A percentile compares a stretch with the other conserved stretches of the same genome.
Conservation (phyloP, 2,329 filamentous ascomycete species). For the Monosporascus sp. region DNA sequence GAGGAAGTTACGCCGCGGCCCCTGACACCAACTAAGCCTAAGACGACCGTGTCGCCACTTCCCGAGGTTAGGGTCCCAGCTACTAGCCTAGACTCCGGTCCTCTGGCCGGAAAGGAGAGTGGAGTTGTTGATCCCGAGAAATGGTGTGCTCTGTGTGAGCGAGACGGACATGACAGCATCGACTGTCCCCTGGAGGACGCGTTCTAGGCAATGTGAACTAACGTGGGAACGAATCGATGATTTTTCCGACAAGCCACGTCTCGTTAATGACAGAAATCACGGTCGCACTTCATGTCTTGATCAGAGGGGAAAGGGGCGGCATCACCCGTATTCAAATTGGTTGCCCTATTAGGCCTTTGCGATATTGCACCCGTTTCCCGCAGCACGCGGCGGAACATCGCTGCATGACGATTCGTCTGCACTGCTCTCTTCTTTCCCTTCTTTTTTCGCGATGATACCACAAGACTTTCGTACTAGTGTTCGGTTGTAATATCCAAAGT, state of each 20-base stretch:
- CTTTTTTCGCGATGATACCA: neutral
- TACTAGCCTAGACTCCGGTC: conserved; percentile 59
- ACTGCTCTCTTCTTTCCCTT: neutral
- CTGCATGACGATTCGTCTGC: neutral
- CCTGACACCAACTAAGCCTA: conserved; percentile 46
- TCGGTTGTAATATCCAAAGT: neutral
- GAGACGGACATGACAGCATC: conserved; percentile 93
- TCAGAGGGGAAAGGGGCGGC: neutral
- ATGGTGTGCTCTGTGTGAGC: conserved; percentile 96
- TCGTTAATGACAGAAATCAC: neutral
- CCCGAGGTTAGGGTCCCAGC: conserved; percentile 46
- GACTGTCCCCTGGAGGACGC: conserved; percentile 90
- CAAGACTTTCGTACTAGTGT: neutral
- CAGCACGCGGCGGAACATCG: too few species aligned
- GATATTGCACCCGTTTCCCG: neutral
- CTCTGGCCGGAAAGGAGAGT: conserved; percentile 72
- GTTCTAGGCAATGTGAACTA: conserved; percentile 38
- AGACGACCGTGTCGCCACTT: conserved; percentile 33
- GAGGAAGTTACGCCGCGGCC: conserved; percentile 50
- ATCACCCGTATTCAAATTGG: neutral
- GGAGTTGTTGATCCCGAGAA: conserved; percentile 77
- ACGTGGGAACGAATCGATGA: neutral
- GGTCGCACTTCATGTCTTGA: neutral
- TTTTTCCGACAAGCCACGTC: neutral
- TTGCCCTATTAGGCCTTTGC: neutral